Evolutionary conservation across 1,284 basidiomycete genomes (phyloP).

Genomic region (Somion occarium): DNA sequence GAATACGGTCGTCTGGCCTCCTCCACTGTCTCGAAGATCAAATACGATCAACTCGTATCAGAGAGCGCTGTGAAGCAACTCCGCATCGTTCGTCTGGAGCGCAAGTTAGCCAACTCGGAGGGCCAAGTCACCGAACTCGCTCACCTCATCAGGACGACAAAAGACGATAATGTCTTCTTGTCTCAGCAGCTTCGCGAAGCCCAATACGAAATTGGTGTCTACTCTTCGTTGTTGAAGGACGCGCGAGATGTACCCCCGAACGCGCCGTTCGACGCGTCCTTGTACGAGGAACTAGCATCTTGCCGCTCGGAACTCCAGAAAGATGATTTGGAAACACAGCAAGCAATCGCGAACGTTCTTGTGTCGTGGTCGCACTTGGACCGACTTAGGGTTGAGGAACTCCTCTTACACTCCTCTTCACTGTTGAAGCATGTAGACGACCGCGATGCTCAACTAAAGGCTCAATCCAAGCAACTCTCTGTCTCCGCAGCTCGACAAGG

Average conservation of each 20-base stretch:
- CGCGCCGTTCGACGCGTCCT: background rate
- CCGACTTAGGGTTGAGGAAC: conserved; percentile 11
- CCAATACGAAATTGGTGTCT: conserved; percentile 35
- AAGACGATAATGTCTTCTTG: conserved; percentile 48
- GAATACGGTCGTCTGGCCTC: conserved; percentile 58
- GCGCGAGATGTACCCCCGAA: background rate
- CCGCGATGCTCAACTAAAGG: conserved; percentile 24
- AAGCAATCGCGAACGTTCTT: background rate
- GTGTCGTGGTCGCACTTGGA: background rate
- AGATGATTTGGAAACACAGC: background rate
- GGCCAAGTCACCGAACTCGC: conserved; percentile 63
- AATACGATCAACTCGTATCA: conserved; percentile 39
- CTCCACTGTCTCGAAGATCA: conserved; percentile 38
- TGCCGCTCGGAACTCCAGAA: background rate
- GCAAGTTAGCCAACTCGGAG: conserved; percentile 64
- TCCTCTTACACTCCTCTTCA: conserved; percentile 17
- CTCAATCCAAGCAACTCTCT: conserved; percentile 34
- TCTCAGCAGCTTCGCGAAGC: conserved; percentile 36
- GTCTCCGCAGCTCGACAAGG: conserved; percentile 34
- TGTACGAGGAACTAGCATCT: conserved; percentile 6
- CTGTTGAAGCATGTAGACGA: conserved; percentile 17
- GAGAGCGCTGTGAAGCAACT: conserved; percentile 38
- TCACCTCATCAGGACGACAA: conserved; percentile 51
- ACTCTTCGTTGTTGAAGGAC: conserved; percentile 24
- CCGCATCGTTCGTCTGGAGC: conserved; percentile 49